These are phyloP conservation scores for Russula earlei DNA, from an alignment of 768 basidiomycete species.

Conservation along the genomic window DNA sequence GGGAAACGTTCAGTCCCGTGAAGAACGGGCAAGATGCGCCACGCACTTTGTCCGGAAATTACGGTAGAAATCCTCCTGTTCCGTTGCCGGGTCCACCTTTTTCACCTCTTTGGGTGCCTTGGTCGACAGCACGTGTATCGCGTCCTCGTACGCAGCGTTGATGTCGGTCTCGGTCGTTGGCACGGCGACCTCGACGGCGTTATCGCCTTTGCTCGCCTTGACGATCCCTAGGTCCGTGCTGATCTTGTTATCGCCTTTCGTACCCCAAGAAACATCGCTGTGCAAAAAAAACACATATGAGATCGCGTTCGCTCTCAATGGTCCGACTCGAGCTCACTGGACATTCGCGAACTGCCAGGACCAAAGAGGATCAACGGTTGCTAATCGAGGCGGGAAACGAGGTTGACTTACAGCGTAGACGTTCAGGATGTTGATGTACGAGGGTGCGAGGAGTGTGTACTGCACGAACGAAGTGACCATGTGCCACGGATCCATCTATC, in stretches of 20 bases:
- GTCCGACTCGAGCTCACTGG: constrained; percentile 34
- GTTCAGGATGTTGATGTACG: constrained; percentile 88
- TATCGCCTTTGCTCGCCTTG: constrained; percentile 51
- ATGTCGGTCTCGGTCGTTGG: constrained; percentile 86
- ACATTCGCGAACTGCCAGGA: constrained; percentile 67
- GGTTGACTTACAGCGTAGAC: constrained; percentile 65
- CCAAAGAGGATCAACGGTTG: background rate
- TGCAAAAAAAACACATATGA: background rate
- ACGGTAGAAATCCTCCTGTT: constrained; percentile 82
- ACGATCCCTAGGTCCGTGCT: constrained; percentile 81
- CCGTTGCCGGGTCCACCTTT: constrained; percentile 49
- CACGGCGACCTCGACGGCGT: constrained; percentile 78
- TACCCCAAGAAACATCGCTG: constrained; percentile 89
- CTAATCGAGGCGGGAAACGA: background rate
- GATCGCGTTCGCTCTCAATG: background rate
- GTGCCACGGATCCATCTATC: constrained; percentile 92
- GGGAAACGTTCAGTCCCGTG: constrained; percentile 20
- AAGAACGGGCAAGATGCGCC: constrained; percentile 2
- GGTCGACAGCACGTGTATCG: constrained; percentile 66
- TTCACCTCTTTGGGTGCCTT: constrained; percentile 68
- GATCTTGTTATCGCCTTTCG: constrained; percentile 87
- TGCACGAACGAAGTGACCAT: constrained; percentile 97
- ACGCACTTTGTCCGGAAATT: constrained; percentile 79
- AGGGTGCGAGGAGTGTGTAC: constrained; percentile 85
- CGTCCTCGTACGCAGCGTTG: constrained; percentile 85